phyloP scores from a whole-genome alignment of 176 grass and related monocot genomes.

The Panicum miliaceum region DNA sequence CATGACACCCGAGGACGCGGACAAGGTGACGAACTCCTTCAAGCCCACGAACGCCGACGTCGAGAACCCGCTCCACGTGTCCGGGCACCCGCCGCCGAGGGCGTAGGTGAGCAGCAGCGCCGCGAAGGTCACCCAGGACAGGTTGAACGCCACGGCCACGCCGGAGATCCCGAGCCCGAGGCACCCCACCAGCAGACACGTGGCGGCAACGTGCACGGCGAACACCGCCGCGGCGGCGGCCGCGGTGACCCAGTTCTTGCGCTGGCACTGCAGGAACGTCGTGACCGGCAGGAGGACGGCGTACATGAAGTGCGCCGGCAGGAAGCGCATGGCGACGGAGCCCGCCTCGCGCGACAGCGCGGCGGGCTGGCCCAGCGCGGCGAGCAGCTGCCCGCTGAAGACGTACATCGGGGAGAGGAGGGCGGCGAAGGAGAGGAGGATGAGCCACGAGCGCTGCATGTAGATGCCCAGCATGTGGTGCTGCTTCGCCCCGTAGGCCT shows the following conservation, averaged over 20 bases:
- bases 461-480: slow-evolving; percentile 56
- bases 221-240: background rate
- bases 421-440: slow-evolving; percentile 39
- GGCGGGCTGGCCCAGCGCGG: slow-evolving; percentile 38
- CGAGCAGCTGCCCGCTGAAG: slow-evolving; percentile 26
- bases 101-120: slow-evolving; percentile 29
- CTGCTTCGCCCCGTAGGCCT: slow-evolving; percentile 54
- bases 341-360: slow-evolving; percentile 35
- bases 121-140: slow-evolving; percentile 31
- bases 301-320: slow-evolving; percentile 45
- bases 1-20: slow-evolving; percentile 52
- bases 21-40: slow-evolving; percentile 45
- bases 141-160: slow-evolving; percentile 36
- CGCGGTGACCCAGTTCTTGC: slow-evolving; percentile 45
- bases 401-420: slow-evolving; percentile 37
- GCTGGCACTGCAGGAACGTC: slow-evolving; percentile 54
- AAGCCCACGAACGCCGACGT: slow-evolving; percentile 37
- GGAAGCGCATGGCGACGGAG: background rate
- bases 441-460: slow-evolving; percentile 56
- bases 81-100: slow-evolving; percentile 44
- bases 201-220: slow-evolving; percentile 40
- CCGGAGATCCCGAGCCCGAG: slow-evolving; percentile 43
- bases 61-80: slow-evolving; percentile 53
- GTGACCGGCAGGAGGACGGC: slow-evolving; percentile 40
- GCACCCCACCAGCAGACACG: slow-evolving; percentile 40